Evolutionary conservation across 306 rosid species (phyloP).

Genomic region (Begonia fuchsioides): DNA sequence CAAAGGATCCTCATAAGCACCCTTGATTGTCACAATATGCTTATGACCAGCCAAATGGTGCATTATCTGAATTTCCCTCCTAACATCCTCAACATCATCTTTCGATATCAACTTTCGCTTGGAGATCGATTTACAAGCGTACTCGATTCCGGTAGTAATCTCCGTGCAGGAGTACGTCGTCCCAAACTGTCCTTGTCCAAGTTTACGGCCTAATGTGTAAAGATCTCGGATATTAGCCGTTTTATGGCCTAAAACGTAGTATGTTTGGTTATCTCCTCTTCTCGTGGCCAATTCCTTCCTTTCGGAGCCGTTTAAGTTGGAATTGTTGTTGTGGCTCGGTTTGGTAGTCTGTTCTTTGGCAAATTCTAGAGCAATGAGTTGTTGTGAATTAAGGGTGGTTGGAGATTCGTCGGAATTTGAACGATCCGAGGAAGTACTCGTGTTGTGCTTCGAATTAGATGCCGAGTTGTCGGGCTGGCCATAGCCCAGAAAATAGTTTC

Average conservation of each 20-base stretch:
- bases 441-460: slow-evolving; percentile 31
- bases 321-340: slow-evolving; percentile 8
- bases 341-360: slow-evolving; percentile 13
- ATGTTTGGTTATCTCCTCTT: slow-evolving; percentile 53
- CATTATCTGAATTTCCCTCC: slow-evolving; percentile 96
- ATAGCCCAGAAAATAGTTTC: slow-evolving; percentile 48
- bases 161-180: slow-evolving; percentile 65
- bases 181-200: slow-evolving; percentile 95
- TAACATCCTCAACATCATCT: slow-evolving; percentile 80
- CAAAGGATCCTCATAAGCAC: slow-evolving; percentile 82
- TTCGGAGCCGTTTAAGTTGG: slow-evolving; percentile 11
- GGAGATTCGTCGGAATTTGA: slow-evolving; percentile 33
- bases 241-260: slow-evolving; percentile 78
- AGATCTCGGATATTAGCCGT: slow-evolving; percentile 83
- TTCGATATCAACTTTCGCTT: slow-evolving; percentile 82
- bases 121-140: slow-evolving; percentile 87
- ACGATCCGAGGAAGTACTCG: slow-evolving; percentile 31
- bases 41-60: slow-evolving; percentile 92
- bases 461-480: slow-evolving; percentile 29
- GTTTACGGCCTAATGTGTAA: slow-evolving; percentile 60
- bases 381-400: slow-evolving; percentile 30
- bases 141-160: slow-evolving; percentile 40
- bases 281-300: slow-evolving; percentile 50
- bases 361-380: slow-evolving; percentile 22
- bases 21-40: slow-evolving; percentile 81